Percentiles rank a stretch among this genome's conserved stretches.
Conservation (phyloP, 2,329 filamentous ascomycete species). For the Esteya vermicola region DNA sequence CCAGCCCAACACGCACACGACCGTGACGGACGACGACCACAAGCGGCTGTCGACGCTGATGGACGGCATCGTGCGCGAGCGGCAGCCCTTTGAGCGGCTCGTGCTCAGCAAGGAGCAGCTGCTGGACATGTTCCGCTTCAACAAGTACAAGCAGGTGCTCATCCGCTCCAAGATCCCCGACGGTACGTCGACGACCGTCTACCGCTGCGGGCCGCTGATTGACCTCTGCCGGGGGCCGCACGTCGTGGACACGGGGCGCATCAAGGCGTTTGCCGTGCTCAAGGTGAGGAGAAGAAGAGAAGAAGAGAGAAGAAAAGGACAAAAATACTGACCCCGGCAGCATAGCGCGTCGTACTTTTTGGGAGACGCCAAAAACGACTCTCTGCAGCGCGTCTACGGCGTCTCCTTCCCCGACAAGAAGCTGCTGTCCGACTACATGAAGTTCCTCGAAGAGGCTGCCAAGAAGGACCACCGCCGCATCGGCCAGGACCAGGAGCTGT, state of each 20-base stretch:
- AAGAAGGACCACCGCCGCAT: constrained; percentile 93
- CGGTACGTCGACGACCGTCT: constrained; percentile 84
- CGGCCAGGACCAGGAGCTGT: constrained; percentile 89
- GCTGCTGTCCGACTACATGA: constrained; percentile 80
- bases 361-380: constrained; percentile 85
- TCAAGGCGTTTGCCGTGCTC: constrained; percentile 91
- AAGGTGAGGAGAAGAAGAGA: constrained; percentile 26
- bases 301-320: not conserved
- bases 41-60: constrained; percentile 72
- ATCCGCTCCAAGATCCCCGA: constrained; percentile 87
- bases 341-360: constrained; percentile 61
- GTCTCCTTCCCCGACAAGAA: constrained; percentile 96
- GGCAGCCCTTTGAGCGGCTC: constrained; percentile 85
- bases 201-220: constrained; percentile 83
- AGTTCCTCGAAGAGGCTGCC: constrained; percentile 93
- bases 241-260: constrained; percentile 81
- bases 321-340: not conserved
- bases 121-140: constrained; percentile 92
- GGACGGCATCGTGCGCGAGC: constrained; percentile 81
- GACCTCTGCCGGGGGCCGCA: constrained; percentile 93
- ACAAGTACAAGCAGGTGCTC: constrained; percentile 97
- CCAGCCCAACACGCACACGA: constrained; percentile 18
- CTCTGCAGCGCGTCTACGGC: constrained; percentile 90
- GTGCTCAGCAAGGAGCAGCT: constrained; percentile 82
- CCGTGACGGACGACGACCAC: constrained; percentile 65